Evolutionary conservation across 352 stramenopile genomes (phyloP), one percentile per base, ranked within the genome.

Genomic region (Phytophthora europaea): DNA sequence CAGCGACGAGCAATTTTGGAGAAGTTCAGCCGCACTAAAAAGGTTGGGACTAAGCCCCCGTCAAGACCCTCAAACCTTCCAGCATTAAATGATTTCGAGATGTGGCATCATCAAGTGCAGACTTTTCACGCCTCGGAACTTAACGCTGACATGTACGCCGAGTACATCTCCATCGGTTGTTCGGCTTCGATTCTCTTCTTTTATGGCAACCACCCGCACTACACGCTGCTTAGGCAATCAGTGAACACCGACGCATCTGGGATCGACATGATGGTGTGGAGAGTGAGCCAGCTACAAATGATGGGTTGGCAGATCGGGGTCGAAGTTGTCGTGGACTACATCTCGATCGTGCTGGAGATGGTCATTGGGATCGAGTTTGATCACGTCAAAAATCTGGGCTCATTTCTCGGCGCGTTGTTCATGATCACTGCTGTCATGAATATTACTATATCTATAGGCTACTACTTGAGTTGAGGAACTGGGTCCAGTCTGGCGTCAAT

Each of bases 111-210:
- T 31, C 68, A 66, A 12, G 20, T 79, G n/a, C 66, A 72, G 16
- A 51, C 53, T 1, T 80, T 75, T 36, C 66, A 83, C n/a, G 67
- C 71, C 5, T 74, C 70, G 5, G 73, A 83, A 26, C 12, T 75
- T 0, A 76, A 69, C 26, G 73, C 73, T 1, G 74, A 81, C 50
- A 83, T 81, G 76, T 69, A 70, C 1, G 78, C 75, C 23, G 78
- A 85, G 56, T 88, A 88, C 70, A 81, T 88, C 15, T 75, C 81
- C 4, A 83, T 84, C 59, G 73, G 78, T 0, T 80, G 75, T 28
- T 80, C 71, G 9, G 59, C 62, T 2, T 70, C 65, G 0, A 76
- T 88, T 12, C 22, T 81, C 5, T 76, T 68, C 18, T 78, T 78
- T 22, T 83, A 65, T 33, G 68, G 66, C 20, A 56, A 61, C 1